A percentile compares a stretch with the other conserved stretches of the same genome.
These are phyloP conservation scores for Zygosaccharomyces pseudobailii DNA, from an alignment of 1,139 yeast species.

Conservation along the genomic window DNA sequence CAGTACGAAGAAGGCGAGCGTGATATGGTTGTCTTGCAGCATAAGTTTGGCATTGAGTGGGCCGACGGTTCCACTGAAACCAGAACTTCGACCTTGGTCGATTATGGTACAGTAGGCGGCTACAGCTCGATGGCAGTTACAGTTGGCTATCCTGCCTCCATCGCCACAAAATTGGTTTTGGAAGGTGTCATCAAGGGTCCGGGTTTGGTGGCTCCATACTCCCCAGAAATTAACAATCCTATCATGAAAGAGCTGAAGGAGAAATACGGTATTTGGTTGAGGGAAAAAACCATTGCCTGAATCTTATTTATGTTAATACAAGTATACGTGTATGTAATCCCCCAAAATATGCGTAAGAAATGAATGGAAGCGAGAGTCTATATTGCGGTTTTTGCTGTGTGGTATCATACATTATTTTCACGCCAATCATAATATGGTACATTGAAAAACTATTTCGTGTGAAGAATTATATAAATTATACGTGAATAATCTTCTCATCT, in stretches of 20 bases:
- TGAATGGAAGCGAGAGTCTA: neutral
- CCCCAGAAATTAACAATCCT: conserved; percentile 84
- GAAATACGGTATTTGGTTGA: conserved; percentile 78
- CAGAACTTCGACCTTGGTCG: conserved; percentile 93
- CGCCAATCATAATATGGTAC: no score
- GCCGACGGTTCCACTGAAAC: conserved; percentile 85
- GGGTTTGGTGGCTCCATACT: conserved; percentile 91
- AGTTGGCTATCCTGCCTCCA: conserved; percentile 98
- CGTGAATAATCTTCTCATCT: no score
- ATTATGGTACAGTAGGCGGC: conserved; percentile 92
- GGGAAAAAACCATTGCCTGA: conserved; percentile 65
- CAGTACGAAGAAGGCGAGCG: conserved; percentile 95
- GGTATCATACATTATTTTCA: no score
- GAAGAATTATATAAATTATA: neutral
- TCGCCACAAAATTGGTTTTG: conserved; percentile 83
- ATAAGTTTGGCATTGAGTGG: conserved; percentile 96
- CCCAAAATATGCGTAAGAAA: neutral
- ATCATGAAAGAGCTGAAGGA: conserved; percentile 89
- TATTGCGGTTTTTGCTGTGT: neutral
- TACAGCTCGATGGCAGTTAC: conserved; percentile 98
- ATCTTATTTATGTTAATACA: neutral
- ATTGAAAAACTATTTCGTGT: neutral
- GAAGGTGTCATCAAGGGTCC: conserved; percentile 73
- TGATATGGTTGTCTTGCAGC: conserved; percentile 92
- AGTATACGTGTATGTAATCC: neutral